Evolutionary conservation across 805 yeast genomes (phyloP).

Genomic region (Wickerhamiella slavikovae): DNA sequence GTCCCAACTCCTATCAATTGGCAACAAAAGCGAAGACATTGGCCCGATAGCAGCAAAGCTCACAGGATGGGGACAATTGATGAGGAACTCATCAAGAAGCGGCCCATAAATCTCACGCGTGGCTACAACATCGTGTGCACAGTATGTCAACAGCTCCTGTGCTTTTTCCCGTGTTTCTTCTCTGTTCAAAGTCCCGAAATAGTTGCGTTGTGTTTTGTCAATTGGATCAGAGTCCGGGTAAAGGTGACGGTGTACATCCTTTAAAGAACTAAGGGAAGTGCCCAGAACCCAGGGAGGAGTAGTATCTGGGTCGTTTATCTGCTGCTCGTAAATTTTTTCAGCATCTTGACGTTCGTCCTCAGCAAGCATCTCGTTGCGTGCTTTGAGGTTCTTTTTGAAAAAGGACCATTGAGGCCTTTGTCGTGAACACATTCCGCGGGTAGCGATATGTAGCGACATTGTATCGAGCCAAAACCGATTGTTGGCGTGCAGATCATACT

Average conservation of each 20-base stretch:
- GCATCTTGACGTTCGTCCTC: slow-evolving; percentile 10
- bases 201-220: slow-evolving; percentile 48
- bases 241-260: slow-evolving; percentile 66
- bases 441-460: slow-evolving; percentile 80
- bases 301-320: slow-evolving; percentile 13
- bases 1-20: slow-evolving; percentile 59
- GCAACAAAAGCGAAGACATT: slow-evolving; percentile 54
- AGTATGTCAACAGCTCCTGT: slow-evolving; percentile 46
- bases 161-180: slow-evolving; percentile 34
- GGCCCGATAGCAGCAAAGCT: slow-evolving; percentile 72
- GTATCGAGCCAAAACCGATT: slow-evolving; percentile 74
- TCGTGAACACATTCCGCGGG: slow-evolving; percentile 78
- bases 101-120: slow-evolving; percentile 51
- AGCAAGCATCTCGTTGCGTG: slow-evolving; percentile 6
- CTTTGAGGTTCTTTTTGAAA: slow-evolving; percentile 3
- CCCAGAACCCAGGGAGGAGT: slow-evolving; percentile 81
- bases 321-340: slow-evolving; percentile 9
- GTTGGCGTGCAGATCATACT: slow-evolving; percentile 45
- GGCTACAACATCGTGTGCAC: slow-evolving; percentile 65
- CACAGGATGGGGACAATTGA: slow-evolving; percentile 78
- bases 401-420: slow-evolving; percentile 64
- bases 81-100: slow-evolving; percentile 46
- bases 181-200: slow-evolving; percentile 35
- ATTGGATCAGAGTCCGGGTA: slow-evolving; percentile 34
- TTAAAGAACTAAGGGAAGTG: slow-evolving; percentile 61